A percentile compares a stretch with the other conserved stretches of the same genome.
These are phyloP conservation scores for Leccinum longicurvipes DNA, from an alignment of 768 basidiomycete genomes.

Conservation along the genomic window DNA sequence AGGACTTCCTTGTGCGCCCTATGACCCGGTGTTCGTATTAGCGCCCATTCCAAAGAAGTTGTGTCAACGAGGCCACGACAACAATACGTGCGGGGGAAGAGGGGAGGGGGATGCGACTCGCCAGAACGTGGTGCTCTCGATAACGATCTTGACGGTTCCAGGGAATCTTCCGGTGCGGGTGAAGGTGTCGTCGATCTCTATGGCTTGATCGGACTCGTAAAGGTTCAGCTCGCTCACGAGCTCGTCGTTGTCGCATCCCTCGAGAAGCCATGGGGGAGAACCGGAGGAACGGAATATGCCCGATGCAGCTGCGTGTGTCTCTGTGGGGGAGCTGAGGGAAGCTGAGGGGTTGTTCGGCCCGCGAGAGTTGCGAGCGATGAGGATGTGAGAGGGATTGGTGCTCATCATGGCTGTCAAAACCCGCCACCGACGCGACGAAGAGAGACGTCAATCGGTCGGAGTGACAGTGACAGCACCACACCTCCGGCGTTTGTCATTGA, in stretches of 20 bases:
- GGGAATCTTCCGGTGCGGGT: conserved; percentile 62
- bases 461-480: background rate
- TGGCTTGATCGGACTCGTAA: conserved; percentile 63
- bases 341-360: conserved; percentile 75
- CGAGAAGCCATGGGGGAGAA: conserved; percentile 76
- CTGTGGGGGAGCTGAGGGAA: conserved; percentile 78
- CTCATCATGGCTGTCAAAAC: conserved; percentile 13
- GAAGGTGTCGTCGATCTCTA: conserved; percentile 82
- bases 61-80: background rate
- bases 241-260: conserved; percentile 70
- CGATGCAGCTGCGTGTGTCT: conserved; percentile 84
- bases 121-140: conserved; percentile 90
- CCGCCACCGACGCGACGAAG: too few species aligned
- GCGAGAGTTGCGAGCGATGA: conserved; percentile 83
- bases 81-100: background rate
- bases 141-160: conserved; percentile 87
- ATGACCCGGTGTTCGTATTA: conserved; percentile 5
- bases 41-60: conserved; percentile 4
- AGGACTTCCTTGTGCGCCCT: conserved; percentile 93
- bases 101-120: conserved; percentile 38
- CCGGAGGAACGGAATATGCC: conserved; percentile 81
- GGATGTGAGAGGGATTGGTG: conserved; percentile 76
- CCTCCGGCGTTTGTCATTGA: background rate
- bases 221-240: conserved; percentile 65
- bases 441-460: background rate